phyloP scores from a whole-genome alignment of 208 protist species.

The Acanthamoeba healyi region DNA sequence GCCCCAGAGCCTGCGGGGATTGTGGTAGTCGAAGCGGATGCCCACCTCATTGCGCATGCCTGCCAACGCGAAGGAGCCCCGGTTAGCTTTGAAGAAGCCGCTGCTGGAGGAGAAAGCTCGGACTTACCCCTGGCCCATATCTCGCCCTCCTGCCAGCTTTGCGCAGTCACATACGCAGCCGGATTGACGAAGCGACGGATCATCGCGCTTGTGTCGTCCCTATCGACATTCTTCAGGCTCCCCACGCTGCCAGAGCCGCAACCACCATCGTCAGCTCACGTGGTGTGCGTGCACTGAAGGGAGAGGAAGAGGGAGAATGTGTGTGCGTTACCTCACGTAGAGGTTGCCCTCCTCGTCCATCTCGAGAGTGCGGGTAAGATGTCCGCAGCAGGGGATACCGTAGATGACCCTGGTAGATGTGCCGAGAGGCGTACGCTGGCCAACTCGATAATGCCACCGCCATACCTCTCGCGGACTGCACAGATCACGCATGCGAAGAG shows the following conservation, averaged over 20 bases:
- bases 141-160: not conserved
- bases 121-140: constrained; percentile 1
- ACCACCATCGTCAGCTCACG: no score
- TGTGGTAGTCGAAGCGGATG: not conserved
- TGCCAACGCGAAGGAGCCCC: no score
- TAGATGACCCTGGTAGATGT: not conserved
- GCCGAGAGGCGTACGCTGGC: not conserved
- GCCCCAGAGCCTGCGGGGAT: not conserved
- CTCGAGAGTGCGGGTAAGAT: constrained; percentile 16
- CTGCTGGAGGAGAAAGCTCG: no score
- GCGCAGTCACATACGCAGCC: not conserved
- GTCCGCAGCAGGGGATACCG: not conserved
- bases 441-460: not conserved
- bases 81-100: no score
- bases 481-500: not conserved
- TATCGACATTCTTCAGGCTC: not conserved
- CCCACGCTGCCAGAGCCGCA: not conserved
- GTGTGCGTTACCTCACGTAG: constrained; percentile 21
- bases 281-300: no score
- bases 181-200: not conserved
- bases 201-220: not conserved
- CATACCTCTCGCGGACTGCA: not conserved
- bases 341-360: constrained; percentile 14
- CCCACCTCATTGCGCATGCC: constrained; percentile 38
- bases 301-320: no score